Conservation (phyloP, 495 filamentous ascomycete genomes). For the Aspergillus olivimuriae region DNA sequence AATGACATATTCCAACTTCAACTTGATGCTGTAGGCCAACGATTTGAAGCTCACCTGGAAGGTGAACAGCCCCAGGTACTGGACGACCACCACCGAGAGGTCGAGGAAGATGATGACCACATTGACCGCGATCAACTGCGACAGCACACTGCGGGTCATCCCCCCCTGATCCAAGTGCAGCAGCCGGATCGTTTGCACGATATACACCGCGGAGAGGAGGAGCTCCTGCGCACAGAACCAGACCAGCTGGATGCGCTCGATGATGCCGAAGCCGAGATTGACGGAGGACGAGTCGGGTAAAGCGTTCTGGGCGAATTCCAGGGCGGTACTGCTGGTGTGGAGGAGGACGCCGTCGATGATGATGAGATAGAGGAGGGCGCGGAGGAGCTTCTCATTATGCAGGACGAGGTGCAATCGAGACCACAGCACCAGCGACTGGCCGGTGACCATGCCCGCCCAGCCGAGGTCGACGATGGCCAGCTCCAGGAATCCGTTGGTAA, state of each 20-base stretch:
- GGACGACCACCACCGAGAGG: slow-evolving; percentile 31
- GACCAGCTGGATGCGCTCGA: slow-evolving; percentile 46
- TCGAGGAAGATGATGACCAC: slow-evolving; percentile 42
- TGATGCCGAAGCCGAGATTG: slow-evolving; percentile 28
- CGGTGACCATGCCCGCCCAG: slow-evolving; percentile 55
- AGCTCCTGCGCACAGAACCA: slow-evolving; percentile 46
- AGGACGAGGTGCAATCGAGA: slow-evolving; percentile 52
- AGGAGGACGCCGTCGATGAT: slow-evolving; percentile 43
- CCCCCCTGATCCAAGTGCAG: slow-evolving; percentile 29
- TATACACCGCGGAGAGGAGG: slow-evolving; percentile 47
- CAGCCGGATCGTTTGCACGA: slow-evolving; percentile 36
- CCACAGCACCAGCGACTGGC: slow-evolving; percentile 58
- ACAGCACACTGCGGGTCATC: slow-evolving; percentile 28
- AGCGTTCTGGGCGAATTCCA: slow-evolving; percentile 44
- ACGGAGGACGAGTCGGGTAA: slow-evolving; percentile 15
- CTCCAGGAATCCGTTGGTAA: slow-evolving; percentile 20
- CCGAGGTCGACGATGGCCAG: slow-evolving; percentile 39
- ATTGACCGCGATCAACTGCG: slow-evolving; percentile 46
- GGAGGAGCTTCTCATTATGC: slow-evolving; percentile 36
- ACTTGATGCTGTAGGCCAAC: slow-evolving; percentile 49
- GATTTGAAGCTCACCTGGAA: slow-evolving; percentile 47
- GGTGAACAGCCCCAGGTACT: slow-evolving; percentile 39
- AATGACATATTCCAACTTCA: slow-evolving; percentile 50
- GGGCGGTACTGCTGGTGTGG: slow-evolving; percentile 43
- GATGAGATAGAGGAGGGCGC: slow-evolving; percentile 47